Conservation (phyloP, 306 rosid species). For the Neltuma alba region DNA sequence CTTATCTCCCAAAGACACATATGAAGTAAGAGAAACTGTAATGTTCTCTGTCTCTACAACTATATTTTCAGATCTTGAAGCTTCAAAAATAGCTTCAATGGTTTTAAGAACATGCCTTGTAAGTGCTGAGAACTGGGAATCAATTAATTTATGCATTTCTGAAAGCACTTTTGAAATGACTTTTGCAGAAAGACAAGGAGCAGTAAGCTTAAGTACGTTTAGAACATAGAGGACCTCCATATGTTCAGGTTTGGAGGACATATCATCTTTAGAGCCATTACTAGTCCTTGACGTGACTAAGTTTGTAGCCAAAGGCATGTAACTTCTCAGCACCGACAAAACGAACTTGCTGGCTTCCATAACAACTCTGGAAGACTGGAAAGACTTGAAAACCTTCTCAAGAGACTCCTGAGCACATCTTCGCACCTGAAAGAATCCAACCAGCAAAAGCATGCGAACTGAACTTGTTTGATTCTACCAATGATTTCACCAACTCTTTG, state of each 20-base stretch:
- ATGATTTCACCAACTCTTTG: neutral
- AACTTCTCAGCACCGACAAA: conserved; percentile 60
- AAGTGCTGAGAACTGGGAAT: conserved; percentile 55
- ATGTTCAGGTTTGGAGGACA: conserved; percentile 47
- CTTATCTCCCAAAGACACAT: conserved; percentile 66
- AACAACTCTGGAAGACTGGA: conserved; percentile 48
- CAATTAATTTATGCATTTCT: conserved; percentile 57
- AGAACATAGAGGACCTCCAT: conserved; percentile 75
- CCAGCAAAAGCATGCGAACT: neutral
- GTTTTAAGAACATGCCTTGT: conserved; percentile 66
- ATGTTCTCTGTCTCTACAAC: conserved; percentile 50
- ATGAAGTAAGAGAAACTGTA: conserved; percentile 65
- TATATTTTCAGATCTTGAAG: conserved; percentile 49
- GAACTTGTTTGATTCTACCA: neutral
- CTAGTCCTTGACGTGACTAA: conserved; percentile 37
- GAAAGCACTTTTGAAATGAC: conserved; percentile 56
- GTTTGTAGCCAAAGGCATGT: conserved; percentile 58
- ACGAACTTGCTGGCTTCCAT: conserved; percentile 85
- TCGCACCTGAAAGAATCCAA: conserved; percentile 59
- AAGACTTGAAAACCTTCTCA: conserved; percentile 61
- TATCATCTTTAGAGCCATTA: conserved; percentile 48
- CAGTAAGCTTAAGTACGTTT: conserved; percentile 60
- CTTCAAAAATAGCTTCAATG: conserved; percentile 63
- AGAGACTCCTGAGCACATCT: conserved; percentile 88
- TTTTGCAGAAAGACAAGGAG: conserved; percentile 67